A percentile compares a stretch with the other conserved stretches of the same genome.
Evolutionary conservation across 768 basidiomycete genomes (phyloP).

Genomic region (Gloeopeniophorella convolvens): DNA sequence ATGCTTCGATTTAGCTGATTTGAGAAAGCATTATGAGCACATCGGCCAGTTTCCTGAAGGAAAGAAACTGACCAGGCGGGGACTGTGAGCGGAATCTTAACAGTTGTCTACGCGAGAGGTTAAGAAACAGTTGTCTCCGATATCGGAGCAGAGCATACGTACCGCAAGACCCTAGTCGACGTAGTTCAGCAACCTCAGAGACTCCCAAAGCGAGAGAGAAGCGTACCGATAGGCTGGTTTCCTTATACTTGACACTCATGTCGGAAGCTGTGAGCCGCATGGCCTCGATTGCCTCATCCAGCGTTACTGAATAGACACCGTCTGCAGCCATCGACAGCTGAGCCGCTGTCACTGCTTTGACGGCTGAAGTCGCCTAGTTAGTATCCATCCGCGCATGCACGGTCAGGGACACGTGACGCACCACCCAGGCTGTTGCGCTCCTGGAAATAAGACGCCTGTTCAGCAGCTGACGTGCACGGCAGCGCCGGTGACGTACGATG

Average conservation of each 20-base stretch:
- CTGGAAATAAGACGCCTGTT: conserved; percentile 29
- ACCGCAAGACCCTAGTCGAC: conserved; percentile 50
- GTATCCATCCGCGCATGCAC: neutral
- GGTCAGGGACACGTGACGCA: conserved; percentile 25
- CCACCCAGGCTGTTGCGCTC: conserved; percentile 86
- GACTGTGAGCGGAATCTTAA: conserved; percentile 79
- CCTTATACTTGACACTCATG: conserved; percentile 94
- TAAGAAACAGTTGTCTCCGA: conserved; percentile 11
- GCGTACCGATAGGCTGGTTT: conserved; percentile 85
- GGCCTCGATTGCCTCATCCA: conserved; percentile 94
- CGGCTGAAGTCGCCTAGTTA: conserved; percentile 42
- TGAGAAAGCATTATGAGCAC: too few species aligned
- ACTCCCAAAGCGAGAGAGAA: neutral
- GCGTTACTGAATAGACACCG: conserved; percentile 77
- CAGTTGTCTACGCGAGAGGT: conserved; percentile 45
- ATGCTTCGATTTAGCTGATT: too few species aligned
- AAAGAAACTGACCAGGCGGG: conserved; percentile 56
- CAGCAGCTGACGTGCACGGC: neutral
- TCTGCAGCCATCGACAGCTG: conserved; percentile 92
- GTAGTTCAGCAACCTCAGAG: conserved; percentile 1
- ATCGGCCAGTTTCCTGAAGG: neutral
- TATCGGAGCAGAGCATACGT: conserved; percentile 25
- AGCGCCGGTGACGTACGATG: conserved; percentile 53
- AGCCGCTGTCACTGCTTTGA: conserved; percentile 90
- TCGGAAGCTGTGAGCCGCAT: conserved; percentile 91